Evolutionary conservation across 352 stramenopile genomes (phyloP).

Genomic region (Globisporangium ultimum): DNA sequence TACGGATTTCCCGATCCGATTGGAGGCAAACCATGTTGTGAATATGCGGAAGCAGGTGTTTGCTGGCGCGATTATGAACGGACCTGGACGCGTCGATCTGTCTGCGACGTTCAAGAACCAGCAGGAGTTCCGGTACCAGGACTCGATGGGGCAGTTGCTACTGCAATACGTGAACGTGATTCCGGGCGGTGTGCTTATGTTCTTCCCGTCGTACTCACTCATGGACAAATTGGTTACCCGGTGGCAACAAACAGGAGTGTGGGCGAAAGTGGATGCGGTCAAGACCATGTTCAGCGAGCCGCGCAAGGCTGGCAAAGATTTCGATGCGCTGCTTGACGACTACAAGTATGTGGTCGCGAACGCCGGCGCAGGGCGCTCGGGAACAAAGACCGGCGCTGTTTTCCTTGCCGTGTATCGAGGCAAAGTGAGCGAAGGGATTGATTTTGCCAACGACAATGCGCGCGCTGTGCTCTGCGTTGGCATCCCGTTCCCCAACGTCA

Average conservation of each 20-base stretch:
- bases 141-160: conserved; percentile 75
- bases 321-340: conserved; percentile 70
- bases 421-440: conserved; percentile 98
- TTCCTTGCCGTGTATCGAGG: conserved; percentile 98
- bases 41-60: conserved; percentile 88
- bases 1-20: conserved; percentile 71
- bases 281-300: conserved; percentile 73
- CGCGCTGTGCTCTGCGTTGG: conserved; percentile 97
- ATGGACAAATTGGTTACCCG: conserved; percentile 65
- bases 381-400: conserved; percentile 78
- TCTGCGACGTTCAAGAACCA: conserved; percentile 81
- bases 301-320: conserved; percentile 74
- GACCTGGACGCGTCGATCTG: conserved; percentile 60
- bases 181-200: conserved; percentile 82
- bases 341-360: conserved; percentile 58
- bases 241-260: conserved; percentile 71
- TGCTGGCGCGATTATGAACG: conserved; percentile 67
- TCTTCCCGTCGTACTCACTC: conserved; percentile 83
- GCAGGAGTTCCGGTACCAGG: conserved; percentile 76
- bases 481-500: conserved; percentile 96
- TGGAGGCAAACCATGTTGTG: conserved; percentile 86
- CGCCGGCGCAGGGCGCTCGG: conserved; percentile 3
- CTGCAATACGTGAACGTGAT: conserved; percentile 64
- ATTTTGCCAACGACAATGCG: conserved; percentile 98
- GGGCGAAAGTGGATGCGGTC: conserved; percentile 47